Percentiles rank a stretch among this genome's conserved stretches.
phyloP scores from a whole-genome alignment of 192 early-diverging fungal species.

The Linnemannia exigua region DNA sequence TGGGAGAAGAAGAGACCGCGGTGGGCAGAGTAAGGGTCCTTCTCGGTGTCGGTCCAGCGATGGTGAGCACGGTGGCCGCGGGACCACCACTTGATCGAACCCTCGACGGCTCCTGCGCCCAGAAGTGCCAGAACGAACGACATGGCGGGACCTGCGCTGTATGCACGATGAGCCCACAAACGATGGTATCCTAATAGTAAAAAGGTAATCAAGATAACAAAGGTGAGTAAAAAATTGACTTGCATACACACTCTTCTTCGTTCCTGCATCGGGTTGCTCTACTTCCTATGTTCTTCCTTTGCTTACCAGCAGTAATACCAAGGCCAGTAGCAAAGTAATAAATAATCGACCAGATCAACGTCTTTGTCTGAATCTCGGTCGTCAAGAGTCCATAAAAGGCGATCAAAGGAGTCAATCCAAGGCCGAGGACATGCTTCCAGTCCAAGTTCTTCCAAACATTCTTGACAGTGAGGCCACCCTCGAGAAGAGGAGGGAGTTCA shows the following conservation, averaged over 20 bases:
- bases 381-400: conserved; percentile 83
- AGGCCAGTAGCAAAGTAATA: conserved; percentile 85
- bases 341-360: conserved; percentile 72
- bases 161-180: conserved; percentile 83
- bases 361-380: conserved; percentile 74
- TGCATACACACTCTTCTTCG: neutral
- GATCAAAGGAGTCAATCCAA: conserved; percentile 77
- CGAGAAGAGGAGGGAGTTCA: conserved; percentile 16
- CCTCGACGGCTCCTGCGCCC: conserved; percentile 80
- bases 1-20: conserved; percentile 85
- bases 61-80: conserved; percentile 89
- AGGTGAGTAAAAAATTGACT: neutral
- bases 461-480: conserved; percentile 50
- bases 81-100: conserved; percentile 89
- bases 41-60: conserved; percentile 85
- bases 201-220: neutral
- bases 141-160: conserved; percentile 70
- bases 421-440: conserved; percentile 75
- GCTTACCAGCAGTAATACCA: conserved; percentile 86
- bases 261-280: neutral
- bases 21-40: conserved; percentile 85
- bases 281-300: neutral
- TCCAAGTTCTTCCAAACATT: conserved; percentile 71
- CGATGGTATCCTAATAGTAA: conserved; percentile 78
- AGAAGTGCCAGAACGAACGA: conserved; percentile 70